Conservation (phyloP, 2,329 filamentous ascomycete species). For the Macrophomina pseudophaseolina region DNA sequence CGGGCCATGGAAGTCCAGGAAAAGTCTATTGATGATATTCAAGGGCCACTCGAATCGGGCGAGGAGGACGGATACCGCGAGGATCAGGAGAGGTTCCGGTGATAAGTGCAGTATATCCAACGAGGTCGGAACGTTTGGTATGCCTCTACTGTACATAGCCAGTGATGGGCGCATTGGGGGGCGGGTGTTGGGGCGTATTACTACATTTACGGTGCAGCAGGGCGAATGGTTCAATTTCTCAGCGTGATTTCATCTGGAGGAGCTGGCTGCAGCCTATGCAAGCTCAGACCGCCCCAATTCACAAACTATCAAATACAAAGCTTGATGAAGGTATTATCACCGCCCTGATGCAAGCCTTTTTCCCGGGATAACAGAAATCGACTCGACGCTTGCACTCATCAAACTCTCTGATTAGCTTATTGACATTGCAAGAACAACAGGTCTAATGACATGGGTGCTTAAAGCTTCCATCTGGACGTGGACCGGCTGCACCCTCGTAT, state of each 20-base stretch:
- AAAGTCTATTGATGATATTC: constrained; percentile 5
- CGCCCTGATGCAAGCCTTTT: too few species aligned
- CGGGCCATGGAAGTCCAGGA: constrained; percentile 13
- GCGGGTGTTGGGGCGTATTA: neutral
- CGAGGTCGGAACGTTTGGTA: neutral
- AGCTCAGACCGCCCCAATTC: neutral
- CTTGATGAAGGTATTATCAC: too few species aligned
- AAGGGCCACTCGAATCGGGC: neutral
- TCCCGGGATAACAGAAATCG: too few species aligned
- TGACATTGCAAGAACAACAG: too few species aligned
- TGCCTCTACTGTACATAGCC: constrained; percentile 12
- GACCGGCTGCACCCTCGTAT: too few species aligned
- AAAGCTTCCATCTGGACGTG: too few species aligned
- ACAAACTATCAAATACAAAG: neutral
- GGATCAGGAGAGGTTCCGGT: neutral
- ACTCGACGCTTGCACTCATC: too few species aligned
- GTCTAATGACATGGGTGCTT: too few species aligned
- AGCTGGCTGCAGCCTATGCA: neutral
- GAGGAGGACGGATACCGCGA: neutral
- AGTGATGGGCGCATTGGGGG: constrained; percentile 13
- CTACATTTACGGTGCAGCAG: neutral
- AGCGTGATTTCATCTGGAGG: neutral
- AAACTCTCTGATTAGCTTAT: too few species aligned
- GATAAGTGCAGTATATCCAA: constrained; percentile 14
- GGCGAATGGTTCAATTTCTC: neutral